A percentile compares a stretch with the other conserved stretches of the same genome.
Evolutionary conservation across 257 asterid species (phyloP).

Genomic region (Lithospermum erythrorhizon): DNA sequence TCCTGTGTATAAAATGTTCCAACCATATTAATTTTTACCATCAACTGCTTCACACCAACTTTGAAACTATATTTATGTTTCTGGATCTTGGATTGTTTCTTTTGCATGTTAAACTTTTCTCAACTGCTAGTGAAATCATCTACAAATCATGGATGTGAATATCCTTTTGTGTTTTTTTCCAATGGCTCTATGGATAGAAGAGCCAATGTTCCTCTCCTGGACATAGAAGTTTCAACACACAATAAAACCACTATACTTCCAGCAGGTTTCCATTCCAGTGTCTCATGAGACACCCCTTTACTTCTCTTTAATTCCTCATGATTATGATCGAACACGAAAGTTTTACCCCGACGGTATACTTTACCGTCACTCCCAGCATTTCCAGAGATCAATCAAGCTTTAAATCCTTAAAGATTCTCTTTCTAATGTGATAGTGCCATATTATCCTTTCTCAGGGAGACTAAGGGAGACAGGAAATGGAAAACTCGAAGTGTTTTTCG

Average conservation of each 20-base stretch:
- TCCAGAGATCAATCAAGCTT: slow-evolving; percentile 10
- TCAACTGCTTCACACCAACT: slow-evolving; percentile 21
- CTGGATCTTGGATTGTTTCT: neutral
- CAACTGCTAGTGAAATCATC: slow-evolving; percentile 1
- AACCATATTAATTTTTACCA: slow-evolving; percentile 7
- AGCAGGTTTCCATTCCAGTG: slow-evolving; percentile 18
- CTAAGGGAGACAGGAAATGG: slow-evolving; percentile 60
- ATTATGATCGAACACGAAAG: slow-evolving; percentile 69
- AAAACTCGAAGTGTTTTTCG: slow-evolving; percentile 65
- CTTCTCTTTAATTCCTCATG: slow-evolving; percentile 89
- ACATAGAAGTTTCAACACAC: slow-evolving; percentile 49
- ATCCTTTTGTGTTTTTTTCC: neutral
- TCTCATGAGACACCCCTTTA: slow-evolving; percentile 39
- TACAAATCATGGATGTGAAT: too few species aligned
- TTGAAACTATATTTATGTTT: too few species aligned
- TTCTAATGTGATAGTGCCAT: slow-evolving; percentile 49
- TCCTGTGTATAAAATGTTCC: neutral
- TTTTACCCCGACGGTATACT: slow-evolving; percentile 81
- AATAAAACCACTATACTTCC: slow-evolving; percentile 32
- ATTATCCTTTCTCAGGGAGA: slow-evolving; percentile 78
- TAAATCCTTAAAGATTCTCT: slow-evolving; percentile 51
- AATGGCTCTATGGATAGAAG: slow-evolving; percentile 60
- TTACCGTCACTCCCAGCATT: slow-evolving; percentile 20
- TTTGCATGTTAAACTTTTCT: too few species aligned
- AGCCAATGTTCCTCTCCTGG: slow-evolving; percentile 54